Evolutionary conservation across 192 early-diverging fungal genomes (phyloP), one percentile per base, ranked within the genome.

Genomic region (Gryganskiella cystojenkinii): DNA sequence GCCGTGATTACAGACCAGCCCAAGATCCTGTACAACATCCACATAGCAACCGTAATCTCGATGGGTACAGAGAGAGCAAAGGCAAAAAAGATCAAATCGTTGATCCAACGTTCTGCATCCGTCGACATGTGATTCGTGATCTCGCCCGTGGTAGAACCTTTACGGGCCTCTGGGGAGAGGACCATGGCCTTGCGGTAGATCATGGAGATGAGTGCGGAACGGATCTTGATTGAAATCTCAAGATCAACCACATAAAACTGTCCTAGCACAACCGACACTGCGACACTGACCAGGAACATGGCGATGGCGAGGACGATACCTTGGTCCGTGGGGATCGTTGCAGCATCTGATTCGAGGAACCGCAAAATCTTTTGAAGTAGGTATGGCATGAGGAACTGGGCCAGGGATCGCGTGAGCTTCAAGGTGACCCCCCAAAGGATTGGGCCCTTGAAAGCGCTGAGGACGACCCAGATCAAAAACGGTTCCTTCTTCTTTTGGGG

Each of bases 171-270:
- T 44, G 88, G 92, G 10, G 92, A 93, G 17, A 98, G 86, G 3
- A 80, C 46, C 50, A 98, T 76, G 14, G 92, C 80, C 80, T 96
- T 98, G 22, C 82, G 82, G 71, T 95, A 97, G 35, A 97, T 89
- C 40, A 91, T 87, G 0, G 91, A 83, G 13, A 90, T 83, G 27
- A 90, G 70, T 10, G 90, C 91, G 1, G 90, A 83, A 60, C 88
- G 88, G 20, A 86, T 68, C 25, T 84, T 84, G 83, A 92, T 87
- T 37, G 89, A 88, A 6, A 83, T 85, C 27, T 85, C 85, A 56
- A 91, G 85, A 57, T n/a, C 24, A 10, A 25, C 43, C 30, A 13
- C 14, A 37, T 27, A 27, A 7, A 15, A 24, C 17, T 25, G 14
- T 3, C 22, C 45, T n/a, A 59, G 15, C 5, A 68, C 1, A 4